Base-by-base conservation (phyloP, 768 basidiomycete species). In the Terana coerulea region DNA sequence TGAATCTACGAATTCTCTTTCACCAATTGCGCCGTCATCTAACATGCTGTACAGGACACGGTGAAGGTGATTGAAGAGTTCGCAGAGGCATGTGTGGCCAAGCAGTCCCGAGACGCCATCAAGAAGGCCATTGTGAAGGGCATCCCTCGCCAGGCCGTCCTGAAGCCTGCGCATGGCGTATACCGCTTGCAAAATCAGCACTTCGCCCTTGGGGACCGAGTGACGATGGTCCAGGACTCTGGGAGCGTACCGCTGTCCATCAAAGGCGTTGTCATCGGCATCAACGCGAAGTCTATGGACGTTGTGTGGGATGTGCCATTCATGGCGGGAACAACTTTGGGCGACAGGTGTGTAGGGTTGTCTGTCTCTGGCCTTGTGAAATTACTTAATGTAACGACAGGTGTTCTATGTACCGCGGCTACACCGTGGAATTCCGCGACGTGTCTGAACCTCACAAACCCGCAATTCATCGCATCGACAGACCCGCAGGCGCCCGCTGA, bases 241-340 rank as follows among this genome's bases (percentile, higher is more conserved):
- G 95, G 95, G 25, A 84, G 87, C 29, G 95, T 98, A 0, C 93
- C 95, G 1, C 74, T 98, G 12, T 83, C 85, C 1, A 86, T 85
- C 46, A 98, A 95, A 69, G 97, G 97, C 19, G 91, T 95, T 14
- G 94, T 98, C 22, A 81, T 98, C 47, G 91, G 95, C 12, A 69
- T 99, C 61, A 91, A 86, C 60, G 70, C 85, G 2, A 89, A 86
- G 63, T 82, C 87, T 3, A 88, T 98, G 79, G 97, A 98, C 66
- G 88, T 98, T 21, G 79, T 95, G 0, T 98, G 97, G 91, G 97
- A 99, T 66, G 85, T 88, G 21, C 79, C 92, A 1, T 98, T 99
- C 70, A 91, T 99, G 82, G 84, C 92, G 19, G 97, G 97, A 6
- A 77, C 79, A 2, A 97, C 90, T 0, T 72, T 98, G 10, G 83